Percentiles rank a stretch among this genome's conserved stretches.
Conservation (phyloP, 2,329 filamentous ascomycete genomes). For the Botrytis porri region DNA sequence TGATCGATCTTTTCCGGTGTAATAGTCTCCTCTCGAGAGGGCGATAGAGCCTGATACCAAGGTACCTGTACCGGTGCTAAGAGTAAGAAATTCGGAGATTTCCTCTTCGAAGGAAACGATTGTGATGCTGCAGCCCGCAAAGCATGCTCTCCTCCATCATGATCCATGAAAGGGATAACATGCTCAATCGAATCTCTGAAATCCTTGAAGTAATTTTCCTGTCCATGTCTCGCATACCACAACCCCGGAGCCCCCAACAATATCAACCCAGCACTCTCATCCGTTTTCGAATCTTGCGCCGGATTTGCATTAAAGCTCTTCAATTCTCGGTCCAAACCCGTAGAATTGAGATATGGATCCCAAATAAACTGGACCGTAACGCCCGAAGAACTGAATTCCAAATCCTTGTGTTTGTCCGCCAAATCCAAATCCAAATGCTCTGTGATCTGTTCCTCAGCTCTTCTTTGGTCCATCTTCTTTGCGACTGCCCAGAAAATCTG, state of each 20-base stretch:
- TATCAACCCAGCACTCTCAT: constrained; percentile 45
- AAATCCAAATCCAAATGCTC: constrained; percentile 40
- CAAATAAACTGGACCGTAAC: constrained; percentile 55
- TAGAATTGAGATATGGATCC: constrained; percentile 60
- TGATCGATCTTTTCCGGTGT: constrained; percentile 47
- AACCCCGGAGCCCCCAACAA: constrained; percentile 53
- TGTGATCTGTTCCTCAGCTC: constrained; percentile 40
- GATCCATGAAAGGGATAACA: constrained; percentile 43
- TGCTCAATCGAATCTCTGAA: constrained; percentile 48
- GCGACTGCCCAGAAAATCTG: constrained; percentile 59
- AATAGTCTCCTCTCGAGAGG: constrained; percentile 43
- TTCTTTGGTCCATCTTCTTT: constrained; percentile 45
- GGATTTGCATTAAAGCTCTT: constrained; percentile 38
- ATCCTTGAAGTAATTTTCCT: constrained; percentile 43
- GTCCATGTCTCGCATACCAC: constrained; percentile 52
- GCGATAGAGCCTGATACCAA: constrained; percentile 34
- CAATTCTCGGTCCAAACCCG: constrained; percentile 44
- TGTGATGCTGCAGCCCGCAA: constrained; percentile 23
- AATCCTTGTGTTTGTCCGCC: constrained; percentile 45
- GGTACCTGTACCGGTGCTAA: constrained; percentile 39
- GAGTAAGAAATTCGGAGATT: constrained; percentile 34
- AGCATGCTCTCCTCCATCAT: constrained; percentile 32
- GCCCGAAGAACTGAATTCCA: constrained; percentile 45
- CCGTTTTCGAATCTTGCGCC: constrained; percentile 18
- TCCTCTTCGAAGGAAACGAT: constrained; percentile 26